Conservation (phyloP, 2,329 filamentous ascomycete species). For the Pleoardoris graminearum region DNA sequence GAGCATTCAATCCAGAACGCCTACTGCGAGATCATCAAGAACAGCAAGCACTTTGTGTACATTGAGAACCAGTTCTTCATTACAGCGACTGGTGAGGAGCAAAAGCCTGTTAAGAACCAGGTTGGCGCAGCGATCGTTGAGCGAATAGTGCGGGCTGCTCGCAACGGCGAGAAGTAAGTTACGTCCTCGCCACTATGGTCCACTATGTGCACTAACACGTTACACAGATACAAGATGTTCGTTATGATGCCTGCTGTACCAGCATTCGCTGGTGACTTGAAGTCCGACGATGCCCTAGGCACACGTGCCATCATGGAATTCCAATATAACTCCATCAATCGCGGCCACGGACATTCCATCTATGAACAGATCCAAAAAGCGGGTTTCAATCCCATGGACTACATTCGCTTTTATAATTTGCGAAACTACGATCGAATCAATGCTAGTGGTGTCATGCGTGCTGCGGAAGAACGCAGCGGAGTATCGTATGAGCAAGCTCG, state of each 20-base stretch:
- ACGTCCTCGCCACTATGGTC: no score
- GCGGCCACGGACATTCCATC: conserved; percentile 76
- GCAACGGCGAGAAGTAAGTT: conserved; percentile 61
- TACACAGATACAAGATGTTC: conserved; percentile 63
- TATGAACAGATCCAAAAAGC: conserved; percentile 68
- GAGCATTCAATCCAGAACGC: conserved; percentile 83
- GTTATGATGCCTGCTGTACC: conserved; percentile 80
- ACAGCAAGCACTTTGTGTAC: conserved; percentile 73
- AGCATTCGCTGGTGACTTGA: conserved; percentile 79
- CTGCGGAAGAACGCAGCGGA: conserved; percentile 64
- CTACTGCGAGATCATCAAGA: conserved; percentile 72
- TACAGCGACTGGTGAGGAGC: conserved; percentile 72
- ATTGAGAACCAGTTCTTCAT: conserved; percentile 92
- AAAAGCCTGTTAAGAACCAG: conserved; percentile 74
- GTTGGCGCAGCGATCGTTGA: conserved; percentile 80
- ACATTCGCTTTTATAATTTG: conserved; percentile 84
- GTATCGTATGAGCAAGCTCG: conserved; percentile 70
- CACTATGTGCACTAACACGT: no score
- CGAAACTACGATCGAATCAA: conserved; percentile 85
- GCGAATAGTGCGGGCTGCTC: conserved; percentile 71
- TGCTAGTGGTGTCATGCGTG: conserved; percentile 61
- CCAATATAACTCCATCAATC: conserved; percentile 78
- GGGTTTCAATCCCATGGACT: conserved; percentile 71
- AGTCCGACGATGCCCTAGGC: conserved; percentile 70
- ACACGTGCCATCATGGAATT: conserved; percentile 88